Evolutionary conservation across 352 stramenopile genomes (phyloP), one percentile per base, ranked within the genome.

Genomic region (Phytophthora tubulina): DNA sequence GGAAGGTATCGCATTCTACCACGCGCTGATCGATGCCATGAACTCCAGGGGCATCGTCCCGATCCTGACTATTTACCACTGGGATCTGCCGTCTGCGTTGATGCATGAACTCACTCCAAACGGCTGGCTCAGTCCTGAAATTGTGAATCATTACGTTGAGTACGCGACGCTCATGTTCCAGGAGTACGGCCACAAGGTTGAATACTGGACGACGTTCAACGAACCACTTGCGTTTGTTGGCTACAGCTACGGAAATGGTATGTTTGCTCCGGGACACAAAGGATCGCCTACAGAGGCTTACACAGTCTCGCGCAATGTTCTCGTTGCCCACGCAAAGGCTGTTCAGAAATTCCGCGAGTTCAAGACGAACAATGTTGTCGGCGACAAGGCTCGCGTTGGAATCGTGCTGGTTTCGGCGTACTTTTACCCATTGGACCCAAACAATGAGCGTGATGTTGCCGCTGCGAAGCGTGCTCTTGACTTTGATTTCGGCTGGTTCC

Each of bases 181-280:
- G 5, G 76, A 81, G 32, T 98, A 94, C 78, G 93, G 93, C 30
- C 76, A 96, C 70, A 83, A 94, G 53, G 92, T 98, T 15, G 89
- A 96, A 61, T 86, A 84, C 59, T 98, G 94, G 93, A 90, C 97
- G 35, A 98, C 93, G 4, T 86, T 98, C 64, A 98, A 98, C 67
- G 95, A 98, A 76, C 74, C 89, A 5, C 92, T 89, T 80, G 90
- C 75, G 6, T 82, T 96, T 13, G 73, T 81, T 11, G 86, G 94
- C 32, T 78, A 89, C 38, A 93, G 91, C 33, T 98, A 98, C 65
- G 80, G 85, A 52, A 76, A 81, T 46, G 91, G 89, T n/a, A 63
- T 60, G 51, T 73, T 74, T 17, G 75, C 77, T 7, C 77, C 77
- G 3, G 77, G 74, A 35, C 39, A 79, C 41, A 73, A 52, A 15